Percentiles rank a stretch among this genome's conserved stretches.
Evolutionary conservation across 2,329 filamentous ascomycete species (phyloP).

Genomic region (Penicillium fuscoglaucum): DNA sequence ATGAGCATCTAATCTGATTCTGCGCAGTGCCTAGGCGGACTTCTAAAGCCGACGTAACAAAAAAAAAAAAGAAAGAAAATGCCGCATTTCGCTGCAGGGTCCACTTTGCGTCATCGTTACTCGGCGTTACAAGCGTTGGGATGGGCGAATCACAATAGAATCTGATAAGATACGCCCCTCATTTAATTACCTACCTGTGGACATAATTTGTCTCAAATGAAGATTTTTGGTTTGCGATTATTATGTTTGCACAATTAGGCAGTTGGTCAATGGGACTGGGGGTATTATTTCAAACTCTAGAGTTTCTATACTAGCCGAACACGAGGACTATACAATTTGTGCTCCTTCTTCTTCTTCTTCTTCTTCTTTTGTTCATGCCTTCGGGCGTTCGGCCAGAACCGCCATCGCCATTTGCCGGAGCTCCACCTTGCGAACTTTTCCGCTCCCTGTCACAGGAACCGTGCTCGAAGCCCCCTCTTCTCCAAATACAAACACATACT

Average conservation of each 20-base stretch:
- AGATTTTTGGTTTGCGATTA: neutral
- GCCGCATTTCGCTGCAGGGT: constrained; percentile 4
- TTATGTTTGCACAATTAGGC: neutral
- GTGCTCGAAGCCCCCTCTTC: constrained; percentile 53
- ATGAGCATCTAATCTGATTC: constrained; percentile 36
- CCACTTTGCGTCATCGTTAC: constrained; percentile 10
- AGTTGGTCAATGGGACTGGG: neutral
- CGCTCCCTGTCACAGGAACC: constrained; percentile 69
- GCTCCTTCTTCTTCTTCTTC: neutral
- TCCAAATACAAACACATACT: constrained; percentile 75
- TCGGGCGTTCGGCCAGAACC: constrained; percentile 37
- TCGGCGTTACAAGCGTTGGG: neutral
- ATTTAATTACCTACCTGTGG: neutral
- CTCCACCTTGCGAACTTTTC: constrained; percentile 66
- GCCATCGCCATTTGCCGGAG: constrained; percentile 52
- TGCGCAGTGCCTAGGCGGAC: neutral
- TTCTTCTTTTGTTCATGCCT: neutral
- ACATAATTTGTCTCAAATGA: neutral
- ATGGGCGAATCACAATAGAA: neutral
- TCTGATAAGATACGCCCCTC: constrained; percentile 2
- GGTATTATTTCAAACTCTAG: constrained; percentile 3
- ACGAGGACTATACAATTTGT: neutral
- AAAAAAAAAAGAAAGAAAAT: neutral
- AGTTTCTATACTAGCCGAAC: neutral
- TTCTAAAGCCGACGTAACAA: neutral